These are phyloP conservation scores for Grosmannia clavigera DNA, from an alignment of 2,329 filamentous ascomycete species.

Conservation along the genomic window DNA sequence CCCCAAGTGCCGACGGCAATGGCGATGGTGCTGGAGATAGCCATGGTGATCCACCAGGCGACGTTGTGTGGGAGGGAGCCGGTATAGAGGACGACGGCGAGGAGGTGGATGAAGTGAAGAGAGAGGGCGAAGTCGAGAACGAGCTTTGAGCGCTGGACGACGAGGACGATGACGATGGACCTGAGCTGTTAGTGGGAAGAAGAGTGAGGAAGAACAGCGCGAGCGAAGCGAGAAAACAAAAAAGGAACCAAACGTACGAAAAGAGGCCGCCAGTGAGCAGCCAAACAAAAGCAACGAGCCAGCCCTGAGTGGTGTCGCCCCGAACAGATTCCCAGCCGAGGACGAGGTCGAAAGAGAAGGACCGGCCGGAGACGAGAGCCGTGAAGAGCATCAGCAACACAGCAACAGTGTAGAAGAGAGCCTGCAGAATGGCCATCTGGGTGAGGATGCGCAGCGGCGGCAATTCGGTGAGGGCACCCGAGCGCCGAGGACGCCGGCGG, in stretches of 20 bases:
- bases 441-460: slow-evolving; percentile 45
- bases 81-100: slow-evolving; percentile 56
- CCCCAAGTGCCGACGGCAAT: slow-evolving; percentile 70
- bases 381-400: slow-evolving; percentile 45
- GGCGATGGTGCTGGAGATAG: slow-evolving; percentile 29
- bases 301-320: slow-evolving; percentile 50
- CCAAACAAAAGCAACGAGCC: slow-evolving; percentile 47
- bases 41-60: slow-evolving; percentile 72
- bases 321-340: slow-evolving; percentile 47
- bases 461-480: slow-evolving; percentile 49
- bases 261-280: slow-evolving; percentile 41
- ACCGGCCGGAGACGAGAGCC: slow-evolving; percentile 42
- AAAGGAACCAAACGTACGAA: slow-evolving; percentile 28
- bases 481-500: slow-evolving; percentile 43
- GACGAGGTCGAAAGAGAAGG: slow-evolving; percentile 40
- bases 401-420: slow-evolving; percentile 39
- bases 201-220: slow-evolving; percentile 2
- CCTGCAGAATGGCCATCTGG: slow-evolving; percentile 46
- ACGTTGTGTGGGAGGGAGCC: slow-evolving; percentile 61
- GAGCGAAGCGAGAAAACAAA: background rate
- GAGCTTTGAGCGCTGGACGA: slow-evolving; percentile 83
- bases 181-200: slow-evolving; percentile 30
- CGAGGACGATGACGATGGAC: slow-evolving; percentile 66
- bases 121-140: slow-evolving; percentile 91
- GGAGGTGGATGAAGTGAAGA: slow-evolving; percentile 32